A percentile compares a stretch with the other conserved stretches of the same genome.
Conservation (phyloP, 164 flowering plant species). For the Chimonanthus praecox region DNA sequence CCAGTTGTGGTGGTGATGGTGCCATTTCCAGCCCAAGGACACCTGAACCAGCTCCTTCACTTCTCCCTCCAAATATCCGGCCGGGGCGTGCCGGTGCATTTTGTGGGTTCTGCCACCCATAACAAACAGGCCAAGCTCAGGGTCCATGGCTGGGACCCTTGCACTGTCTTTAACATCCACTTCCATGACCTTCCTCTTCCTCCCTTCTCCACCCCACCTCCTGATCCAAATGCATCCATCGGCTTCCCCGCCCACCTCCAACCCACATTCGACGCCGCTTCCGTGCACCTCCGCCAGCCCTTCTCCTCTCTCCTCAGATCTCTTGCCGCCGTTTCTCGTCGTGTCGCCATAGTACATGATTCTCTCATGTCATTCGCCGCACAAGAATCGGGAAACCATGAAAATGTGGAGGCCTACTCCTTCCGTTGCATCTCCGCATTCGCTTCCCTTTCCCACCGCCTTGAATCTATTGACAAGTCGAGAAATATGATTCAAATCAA, state of each 20-base stretch:
- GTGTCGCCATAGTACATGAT: slow-evolving; percentile 50
- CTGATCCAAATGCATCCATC: slow-evolving; percentile 28
- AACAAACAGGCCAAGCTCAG: slow-evolving; percentile 51
- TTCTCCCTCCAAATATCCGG: slow-evolving; percentile 40
- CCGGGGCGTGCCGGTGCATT: slow-evolving; percentile 32
- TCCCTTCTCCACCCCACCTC: slow-evolving; percentile 27
- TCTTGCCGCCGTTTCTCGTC: slow-evolving; percentile 25
- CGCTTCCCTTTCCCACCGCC: slow-evolving; percentile 11
- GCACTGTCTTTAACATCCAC: slow-evolving; percentile 23
- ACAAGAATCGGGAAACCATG: slow-evolving; percentile 29
- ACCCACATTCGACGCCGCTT: slow-evolving; percentile 35
- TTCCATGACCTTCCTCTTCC: slow-evolving; percentile 50
- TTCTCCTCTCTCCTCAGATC: slow-evolving; percentile 26
- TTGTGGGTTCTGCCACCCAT: slow-evolving; percentile 39
- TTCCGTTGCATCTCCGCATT: slow-evolving; percentile 51
- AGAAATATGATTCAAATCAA: neutral
- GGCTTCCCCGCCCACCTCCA: slow-evolving; percentile 55
- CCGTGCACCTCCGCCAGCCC: slow-evolving; percentile 41
- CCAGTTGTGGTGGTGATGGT: slow-evolving; percentile 44
- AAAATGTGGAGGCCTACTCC: slow-evolving; percentile 48
- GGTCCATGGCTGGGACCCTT: slow-evolving; percentile 30
- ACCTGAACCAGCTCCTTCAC: slow-evolving; percentile 55
- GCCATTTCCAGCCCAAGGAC: slow-evolving; percentile 63
- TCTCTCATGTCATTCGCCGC: slow-evolving; percentile 53
- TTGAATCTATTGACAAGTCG: slow-evolving; percentile 13